Base-by-base conservation (phyloP, 2,329 filamentous ascomycete genomes). In the Sporothrix pseudoabietina region DNA sequence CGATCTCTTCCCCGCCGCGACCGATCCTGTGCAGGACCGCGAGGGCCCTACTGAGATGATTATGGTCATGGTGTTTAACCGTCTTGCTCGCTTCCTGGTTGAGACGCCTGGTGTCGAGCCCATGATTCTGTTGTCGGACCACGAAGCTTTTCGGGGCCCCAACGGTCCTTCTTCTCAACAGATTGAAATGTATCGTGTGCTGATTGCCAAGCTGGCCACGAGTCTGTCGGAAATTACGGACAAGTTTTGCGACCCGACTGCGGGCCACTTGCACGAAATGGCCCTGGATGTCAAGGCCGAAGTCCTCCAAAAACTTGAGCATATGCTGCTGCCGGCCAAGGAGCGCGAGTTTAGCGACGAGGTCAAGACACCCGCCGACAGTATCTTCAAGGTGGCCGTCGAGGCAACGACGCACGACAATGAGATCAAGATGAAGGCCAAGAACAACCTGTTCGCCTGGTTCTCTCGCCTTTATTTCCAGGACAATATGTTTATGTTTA, bases 31-130 rank as follows among this genome's bases (percentile, higher is more conserved):
- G 1, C 82, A 84, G 59, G 81, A 86, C 14, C 84, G 84, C 26
- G 86, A 88, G 1, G 87, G 87, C 0, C 87, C 88, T 2, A 90
- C 88, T 0, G 88, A 90, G 74, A 90, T 90, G 88, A 85, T 87
- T 0, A 88, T 88, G 74, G 84, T 84, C 74, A 77, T 89, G 44
- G 79, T 88, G 10, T 80, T 82, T 4, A 86, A 84, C 79, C 84
- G 85, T 66, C 81, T 89, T 3, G 84, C 83, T 59, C 83, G 83
- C 47, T 85, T 87, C 74, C 81, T 89, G 73, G 79, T 86, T 26
- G 83, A 85, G 14, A 82, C 80, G 0, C 83, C 84, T 0, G 83
- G 83, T 0, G 80, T 88, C 35, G 87, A 89, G 75, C 80, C 83
- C 10, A 82, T 87, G 22, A 80, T 88, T 26, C 78, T 88, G 71